These are phyloP conservation scores for Circinella minor DNA, from an alignment of 371 early-diverging fungal species.

Conservation along the genomic window DNA sequence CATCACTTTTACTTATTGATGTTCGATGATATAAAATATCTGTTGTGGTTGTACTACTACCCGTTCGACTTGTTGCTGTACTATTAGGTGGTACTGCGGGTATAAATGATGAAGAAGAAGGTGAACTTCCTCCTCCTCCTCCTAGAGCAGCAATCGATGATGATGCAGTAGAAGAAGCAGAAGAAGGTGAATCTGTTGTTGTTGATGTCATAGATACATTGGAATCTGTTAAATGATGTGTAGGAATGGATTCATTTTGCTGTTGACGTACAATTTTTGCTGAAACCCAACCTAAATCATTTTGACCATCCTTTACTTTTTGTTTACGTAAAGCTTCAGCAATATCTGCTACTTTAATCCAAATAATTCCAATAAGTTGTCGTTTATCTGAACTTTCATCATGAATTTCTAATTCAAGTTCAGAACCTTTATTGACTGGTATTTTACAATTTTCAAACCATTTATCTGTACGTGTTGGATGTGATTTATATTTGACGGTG, in stretches of 20 bases:
- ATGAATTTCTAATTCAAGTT: slow-evolving; percentile 86
- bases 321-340: slow-evolving; percentile 76
- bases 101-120: neutral
- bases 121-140: too few relatives aligned
- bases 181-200: too few relatives aligned
- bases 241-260: neutral
- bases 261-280: slow-evolving; percentile 45
- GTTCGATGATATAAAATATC: neutral
- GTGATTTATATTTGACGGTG: slow-evolving; percentile 68
- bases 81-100: slow-evolving; percentile 3
- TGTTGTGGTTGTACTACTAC: neutral
- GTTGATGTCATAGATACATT: too few relatives aligned
- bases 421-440: slow-evolving; percentile 86
- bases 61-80: neutral
- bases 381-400: slow-evolving; percentile 66
- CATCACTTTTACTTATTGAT: neutral
- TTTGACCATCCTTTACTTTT: slow-evolving; percentile 27
- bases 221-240: too few relatives aligned
- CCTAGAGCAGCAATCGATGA: too few relatives aligned
- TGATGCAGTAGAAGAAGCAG: too few relatives aligned
- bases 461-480: slow-evolving; percentile 61
- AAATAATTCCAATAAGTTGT: slow-evolving; percentile 77
- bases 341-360: slow-evolving; percentile 83
- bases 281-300: slow-evolving; percentile 56
- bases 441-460: slow-evolving; percentile 85